These are phyloP conservation scores for Fusarium sacchari DNA, from an alignment of 2,329 filamentous ascomycete genomes.

Conservation along the genomic window DNA sequence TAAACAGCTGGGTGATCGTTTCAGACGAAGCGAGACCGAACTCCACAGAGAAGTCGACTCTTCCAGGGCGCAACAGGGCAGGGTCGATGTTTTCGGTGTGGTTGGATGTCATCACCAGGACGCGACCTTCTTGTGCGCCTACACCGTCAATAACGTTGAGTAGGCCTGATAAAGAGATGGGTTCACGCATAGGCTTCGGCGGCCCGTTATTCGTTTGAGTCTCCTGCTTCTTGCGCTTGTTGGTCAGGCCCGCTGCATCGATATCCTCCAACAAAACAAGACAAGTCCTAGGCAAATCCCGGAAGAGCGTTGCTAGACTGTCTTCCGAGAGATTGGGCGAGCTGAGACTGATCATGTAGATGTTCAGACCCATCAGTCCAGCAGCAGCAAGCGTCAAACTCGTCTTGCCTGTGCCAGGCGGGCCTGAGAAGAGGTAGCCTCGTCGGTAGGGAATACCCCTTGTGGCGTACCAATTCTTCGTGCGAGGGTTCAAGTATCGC, in stretches of 20 bases:
- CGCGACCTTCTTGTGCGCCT: conserved; percentile 71
- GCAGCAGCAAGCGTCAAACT: conserved; percentile 30
- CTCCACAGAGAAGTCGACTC: conserved; percentile 18
- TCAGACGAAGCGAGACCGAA: conserved; percentile 21
- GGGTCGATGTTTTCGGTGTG: conserved; percentile 41
- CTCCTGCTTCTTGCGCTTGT: conserved; percentile 6
- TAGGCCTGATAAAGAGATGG: conserved; percentile 64
- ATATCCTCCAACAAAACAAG: conserved; percentile 31
- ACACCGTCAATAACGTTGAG: conserved; percentile 76
- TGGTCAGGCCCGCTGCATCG: conserved; percentile 12
- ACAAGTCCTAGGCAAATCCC: conserved; percentile 1
- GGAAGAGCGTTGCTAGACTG: conserved; percentile 13
- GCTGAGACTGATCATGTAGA: conserved; percentile 29
- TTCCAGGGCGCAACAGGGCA: conserved; percentile 8
- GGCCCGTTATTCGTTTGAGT: background rate
- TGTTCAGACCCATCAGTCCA: conserved; percentile 25
- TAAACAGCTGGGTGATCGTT: conserved; percentile 1
- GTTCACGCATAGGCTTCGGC: background rate
- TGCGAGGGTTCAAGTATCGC: conserved; percentile 29
- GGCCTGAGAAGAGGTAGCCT: conserved; percentile 34
- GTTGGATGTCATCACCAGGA: conserved; percentile 79
- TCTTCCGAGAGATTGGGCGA: conserved; percentile 20
- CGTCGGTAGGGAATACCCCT: conserved; percentile 36
- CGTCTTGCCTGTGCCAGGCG: conserved; percentile 35
- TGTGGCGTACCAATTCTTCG: conserved; percentile 29